A percentile compares a stretch with the other conserved stretches of the same genome.
Conservation (phyloP, 2,329 filamentous ascomycete genomes). For the Pseudovirgaria hyperparasitica region DNA sequence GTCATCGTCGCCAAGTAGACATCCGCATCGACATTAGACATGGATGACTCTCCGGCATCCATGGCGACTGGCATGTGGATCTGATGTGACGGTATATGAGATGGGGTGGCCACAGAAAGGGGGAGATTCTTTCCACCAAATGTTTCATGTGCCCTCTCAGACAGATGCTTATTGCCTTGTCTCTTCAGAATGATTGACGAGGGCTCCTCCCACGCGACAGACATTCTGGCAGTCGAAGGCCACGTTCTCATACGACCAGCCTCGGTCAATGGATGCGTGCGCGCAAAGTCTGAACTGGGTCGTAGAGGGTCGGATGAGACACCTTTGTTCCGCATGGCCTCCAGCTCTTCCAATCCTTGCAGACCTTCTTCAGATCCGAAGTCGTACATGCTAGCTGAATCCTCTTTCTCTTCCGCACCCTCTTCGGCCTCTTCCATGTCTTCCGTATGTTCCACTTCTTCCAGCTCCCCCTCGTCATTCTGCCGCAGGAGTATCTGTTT, state of each 20-base stretch:
- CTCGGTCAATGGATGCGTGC: conserved; percentile 62
- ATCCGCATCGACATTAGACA: conserved; percentile 66
- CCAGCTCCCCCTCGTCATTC: conserved; percentile 43
- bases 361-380: no score
- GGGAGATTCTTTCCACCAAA: conserved; percentile 72
- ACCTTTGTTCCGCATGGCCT: conserved; percentile 2
- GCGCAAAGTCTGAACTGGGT: conserved; percentile 36
- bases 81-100: conserved; percentile 36
- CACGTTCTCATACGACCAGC: conserved; percentile 62
- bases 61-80: conserved; percentile 54
- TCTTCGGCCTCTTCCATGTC: conserved; percentile 17
- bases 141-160: conserved; percentile 53
- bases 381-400: no score
- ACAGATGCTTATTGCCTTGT: conserved; percentile 58
- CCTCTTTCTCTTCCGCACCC: conserved; percentile 14
- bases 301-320: no score
- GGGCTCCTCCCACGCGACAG: conserved; percentile 54
- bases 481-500: conserved; percentile 37
- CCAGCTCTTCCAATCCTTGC: conserved; percentile 8
- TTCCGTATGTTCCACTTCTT: conserved; percentile 41
- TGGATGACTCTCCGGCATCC: conserved; percentile 49
- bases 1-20: conserved; percentile 56
- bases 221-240: conserved; percentile 66
- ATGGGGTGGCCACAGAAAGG: conserved; percentile 60
- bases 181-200: conserved; percentile 58